Evolutionary conservation across 2,329 filamentous ascomycete species (phyloP).

Genomic region (Aspergillus ochraceoroseus): DNA sequence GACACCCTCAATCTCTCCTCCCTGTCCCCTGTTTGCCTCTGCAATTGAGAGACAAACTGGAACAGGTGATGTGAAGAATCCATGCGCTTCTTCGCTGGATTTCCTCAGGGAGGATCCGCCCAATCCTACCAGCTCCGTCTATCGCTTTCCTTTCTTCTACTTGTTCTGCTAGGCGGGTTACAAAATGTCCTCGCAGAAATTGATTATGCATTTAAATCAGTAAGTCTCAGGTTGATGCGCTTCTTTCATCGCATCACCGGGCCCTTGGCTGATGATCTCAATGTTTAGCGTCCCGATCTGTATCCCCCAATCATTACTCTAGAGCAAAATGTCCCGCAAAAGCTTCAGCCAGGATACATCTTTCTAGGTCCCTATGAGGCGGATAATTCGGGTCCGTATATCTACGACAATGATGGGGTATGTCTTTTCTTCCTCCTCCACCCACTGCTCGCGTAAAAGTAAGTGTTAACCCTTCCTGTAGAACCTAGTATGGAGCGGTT

Average conservation of each 20-base stretch:
- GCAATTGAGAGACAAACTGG: background rate
- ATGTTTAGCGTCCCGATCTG: conserved; percentile 38
- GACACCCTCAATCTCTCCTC: conserved; percentile 3
- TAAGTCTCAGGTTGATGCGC: conserved; percentile 21
- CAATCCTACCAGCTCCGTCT: conserved; percentile 9
- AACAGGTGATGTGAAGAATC: conserved; percentile 25
- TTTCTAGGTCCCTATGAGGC: conserved; percentile 50
- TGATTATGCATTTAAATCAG: conserved; percentile 37
- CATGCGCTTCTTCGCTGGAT: conserved; percentile 24
- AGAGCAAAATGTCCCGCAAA: conserved; percentile 27
- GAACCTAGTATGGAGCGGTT: conserved; percentile 51
- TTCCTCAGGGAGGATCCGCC: conserved; percentile 16
- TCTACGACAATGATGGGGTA: conserved; percentile 50
- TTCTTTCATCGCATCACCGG: background rate
- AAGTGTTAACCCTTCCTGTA: conserved; percentile 16
- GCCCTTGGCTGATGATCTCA: conserved; percentile 1
- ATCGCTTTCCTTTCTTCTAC: conserved; percentile 15
- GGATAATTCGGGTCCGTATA: conserved; percentile 48
- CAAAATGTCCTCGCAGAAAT: conserved; percentile 25
- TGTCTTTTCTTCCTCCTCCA: conserved; percentile 4
- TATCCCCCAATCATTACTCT: conserved; percentile 35
- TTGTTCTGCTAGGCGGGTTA: conserved; percentile 21
- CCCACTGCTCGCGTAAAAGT: background rate
- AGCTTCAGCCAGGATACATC: conserved; percentile 47
- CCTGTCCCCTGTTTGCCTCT: conserved; percentile 7